Conservation (phyloP, 2,329 filamentous ascomycete genomes). For the Pseudocercospora musae region DNA sequence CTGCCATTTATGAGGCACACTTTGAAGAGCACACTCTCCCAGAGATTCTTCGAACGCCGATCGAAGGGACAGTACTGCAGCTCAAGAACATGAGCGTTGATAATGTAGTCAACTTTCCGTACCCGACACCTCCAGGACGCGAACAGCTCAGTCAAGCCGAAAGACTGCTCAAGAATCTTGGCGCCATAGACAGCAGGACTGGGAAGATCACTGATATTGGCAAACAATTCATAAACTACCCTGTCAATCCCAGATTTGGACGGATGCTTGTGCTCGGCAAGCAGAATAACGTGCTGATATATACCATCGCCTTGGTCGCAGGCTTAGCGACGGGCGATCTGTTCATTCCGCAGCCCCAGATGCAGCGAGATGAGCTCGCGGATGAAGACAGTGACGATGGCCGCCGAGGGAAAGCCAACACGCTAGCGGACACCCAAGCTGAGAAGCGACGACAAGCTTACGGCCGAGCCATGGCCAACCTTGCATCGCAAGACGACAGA, state of each 20-base stretch:
- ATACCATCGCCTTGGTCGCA: conserved; percentile 84
- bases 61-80: conserved; percentile 84
- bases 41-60: conserved; percentile 84
- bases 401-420: conserved; percentile 44
- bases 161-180: conserved; percentile 78
- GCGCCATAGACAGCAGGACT: conserved; percentile 63
- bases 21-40: conserved; percentile 83
- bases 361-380: conserved; percentile 35
- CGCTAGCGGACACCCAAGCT: conserved; percentile 57
- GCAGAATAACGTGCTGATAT: conserved; percentile 74
- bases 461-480: conserved; percentile 71
- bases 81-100: conserved; percentile 93
- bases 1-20: conserved; percentile 86
- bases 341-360: conserved; percentile 78
- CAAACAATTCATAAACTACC: conserved; percentile 80
- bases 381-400: conserved; percentile 39
- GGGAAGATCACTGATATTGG: conserved; percentile 78
- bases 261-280: conserved; percentile 89
- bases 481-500: conserved; percentile 75
- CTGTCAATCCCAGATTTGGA: conserved; percentile 83
- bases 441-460: conserved; percentile 62
- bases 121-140: conserved; percentile 82
- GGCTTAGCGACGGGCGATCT: conserved; percentile 84
- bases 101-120: conserved; percentile 89
- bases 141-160: conserved; percentile 78